Evolutionary conservation across 2,329 filamentous ascomycete genomes (phyloP).

Genomic region (Pseudocercospora macadamiae): DNA sequence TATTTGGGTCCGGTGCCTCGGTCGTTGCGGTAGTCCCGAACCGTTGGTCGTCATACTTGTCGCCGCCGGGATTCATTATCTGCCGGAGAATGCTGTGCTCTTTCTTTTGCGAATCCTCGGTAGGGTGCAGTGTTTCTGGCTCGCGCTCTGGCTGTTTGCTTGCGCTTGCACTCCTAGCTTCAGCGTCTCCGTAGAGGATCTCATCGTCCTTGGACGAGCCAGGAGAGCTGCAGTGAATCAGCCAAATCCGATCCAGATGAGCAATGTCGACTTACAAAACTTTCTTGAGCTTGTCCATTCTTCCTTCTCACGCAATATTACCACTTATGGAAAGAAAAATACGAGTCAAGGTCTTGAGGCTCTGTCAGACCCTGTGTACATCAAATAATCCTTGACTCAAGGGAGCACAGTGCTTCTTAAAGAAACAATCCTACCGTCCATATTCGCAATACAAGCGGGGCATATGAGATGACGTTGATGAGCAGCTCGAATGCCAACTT

Average conservation of each 20-base stretch:
- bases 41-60: conserved; percentile 22
- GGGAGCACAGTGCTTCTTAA: not conserved
- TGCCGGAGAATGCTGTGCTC: conserved; percentile 26
- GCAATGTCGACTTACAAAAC: conserved; percentile 41
- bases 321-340: not conserved
- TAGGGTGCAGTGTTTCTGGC: conserved; percentile 13
- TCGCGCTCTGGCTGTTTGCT: conserved; percentile 15
- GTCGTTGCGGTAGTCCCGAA: conserved; percentile 23
- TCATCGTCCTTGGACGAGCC: conserved; percentile 41
- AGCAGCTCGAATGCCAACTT: conserved; percentile 3
- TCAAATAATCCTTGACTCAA: conserved; percentile 3
- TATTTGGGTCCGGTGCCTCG: conserved; percentile 4
- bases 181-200: conserved; percentile 39
- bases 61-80: conserved; percentile 23
- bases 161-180: conserved; percentile 9
- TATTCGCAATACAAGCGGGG: conserved; percentile 13
- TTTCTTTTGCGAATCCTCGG: conserved; percentile 18
- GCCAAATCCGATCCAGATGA: not conserved
- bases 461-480: conserved; percentile 3
- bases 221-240: conserved; percentile 29
- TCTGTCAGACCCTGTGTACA: not conserved
- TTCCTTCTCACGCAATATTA: conserved; percentile 6
- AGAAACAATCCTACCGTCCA: conserved; percentile 8
- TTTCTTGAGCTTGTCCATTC: conserved; percentile 51
- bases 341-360: conserved; percentile 7